Evolutionary conservation across 2,329 filamentous ascomycete species (phyloP), one percentile per base, ranked within the genome.

Genomic region (Chaetoscypha palmicola): DNA sequence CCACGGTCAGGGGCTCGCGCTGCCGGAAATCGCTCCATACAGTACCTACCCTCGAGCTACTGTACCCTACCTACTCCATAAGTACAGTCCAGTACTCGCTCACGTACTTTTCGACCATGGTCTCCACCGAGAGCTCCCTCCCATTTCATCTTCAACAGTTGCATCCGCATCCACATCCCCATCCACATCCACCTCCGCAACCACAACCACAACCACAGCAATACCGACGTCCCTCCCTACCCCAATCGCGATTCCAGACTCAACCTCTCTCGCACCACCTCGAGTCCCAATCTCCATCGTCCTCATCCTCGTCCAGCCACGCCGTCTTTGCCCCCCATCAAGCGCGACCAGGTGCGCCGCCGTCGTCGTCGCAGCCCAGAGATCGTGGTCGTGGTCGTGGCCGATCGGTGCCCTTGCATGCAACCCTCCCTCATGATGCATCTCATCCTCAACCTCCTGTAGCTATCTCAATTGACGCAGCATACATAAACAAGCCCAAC

Each of bases 391-490:
- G 30, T 17, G 24, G n/a, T n/a, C n/a, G n/a, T n/a, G n/a, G n/a
- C n/a, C n/a, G n/a, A n/a, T n/a, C 35, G 14, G 45, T 35, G 32
- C 45, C 41, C 17, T 46, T 35, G 16, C 23, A 38, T 36, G 22
- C 26, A 17, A 12, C 20, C 12, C 12, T 33, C 17, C 31, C 35
- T 12, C 45, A 47, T 22, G 40, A 47, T 47, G 45, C 45, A 34
- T 43, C 45, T 36, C 45, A 36, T n/a, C n/a, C n/a, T 32, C 40
- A 30, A 19, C 12, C 30, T 28, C 23, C 28, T 39, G 36, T 40
- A 21, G 23, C 37, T 17, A 36, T 19, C 40, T 39, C 40, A 11
- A 34, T 40, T 31, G 45, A n/a, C n/a, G n/a, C n/a, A n/a, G n/a
- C n/a, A n/a, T n/a, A n/a, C n/a, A n/a, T n/a, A n/a, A n/a, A n/a